Evolutionary conservation across 306 rosid genomes (phyloP).

Genomic region (Prunus fruticosa): DNA sequence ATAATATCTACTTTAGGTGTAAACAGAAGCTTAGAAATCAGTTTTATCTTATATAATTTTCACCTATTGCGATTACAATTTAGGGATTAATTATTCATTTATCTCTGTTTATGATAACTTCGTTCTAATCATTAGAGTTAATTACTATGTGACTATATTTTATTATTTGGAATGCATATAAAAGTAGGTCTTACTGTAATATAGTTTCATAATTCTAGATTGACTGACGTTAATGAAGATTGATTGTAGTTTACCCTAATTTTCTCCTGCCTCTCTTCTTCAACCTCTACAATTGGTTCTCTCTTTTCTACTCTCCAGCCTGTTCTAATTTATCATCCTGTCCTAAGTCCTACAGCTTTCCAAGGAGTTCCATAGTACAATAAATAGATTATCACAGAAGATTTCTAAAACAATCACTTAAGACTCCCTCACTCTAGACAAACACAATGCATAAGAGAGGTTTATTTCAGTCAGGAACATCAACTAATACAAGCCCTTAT

Average conservation of each 20-base stretch:
- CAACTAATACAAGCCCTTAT: not conserved
- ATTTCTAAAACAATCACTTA: not conserved
- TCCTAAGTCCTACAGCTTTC: not conserved
- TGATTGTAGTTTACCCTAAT: not conserved
- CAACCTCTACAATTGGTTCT: not conserved
- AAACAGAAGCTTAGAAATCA: not conserved
- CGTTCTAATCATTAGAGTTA: too few species aligned
- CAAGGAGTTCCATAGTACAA: not conserved
- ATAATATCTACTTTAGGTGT: not conserved
- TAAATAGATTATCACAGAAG: not conserved
- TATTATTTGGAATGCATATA: not conserved
- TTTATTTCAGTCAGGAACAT: not conserved
- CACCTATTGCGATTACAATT: too few species aligned
- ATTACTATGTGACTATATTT: not conserved
- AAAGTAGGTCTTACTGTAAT: not conserved
- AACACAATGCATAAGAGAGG: not conserved
- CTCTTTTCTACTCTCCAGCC: not conserved
- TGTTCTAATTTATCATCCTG: not conserved
- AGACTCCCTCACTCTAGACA: not conserved
- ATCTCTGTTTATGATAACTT: too few species aligned
- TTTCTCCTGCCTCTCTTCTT: not conserved
- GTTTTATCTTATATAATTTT: not conserved
- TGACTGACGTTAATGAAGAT: not conserved
- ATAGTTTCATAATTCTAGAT: not conserved
- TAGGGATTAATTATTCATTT: not conserved